Percentiles rank a stretch among this genome's conserved stretches.
These are phyloP conservation scores for Salix exigua DNA, from an alignment of 345 rosid species.

Conservation along the genomic window DNA sequence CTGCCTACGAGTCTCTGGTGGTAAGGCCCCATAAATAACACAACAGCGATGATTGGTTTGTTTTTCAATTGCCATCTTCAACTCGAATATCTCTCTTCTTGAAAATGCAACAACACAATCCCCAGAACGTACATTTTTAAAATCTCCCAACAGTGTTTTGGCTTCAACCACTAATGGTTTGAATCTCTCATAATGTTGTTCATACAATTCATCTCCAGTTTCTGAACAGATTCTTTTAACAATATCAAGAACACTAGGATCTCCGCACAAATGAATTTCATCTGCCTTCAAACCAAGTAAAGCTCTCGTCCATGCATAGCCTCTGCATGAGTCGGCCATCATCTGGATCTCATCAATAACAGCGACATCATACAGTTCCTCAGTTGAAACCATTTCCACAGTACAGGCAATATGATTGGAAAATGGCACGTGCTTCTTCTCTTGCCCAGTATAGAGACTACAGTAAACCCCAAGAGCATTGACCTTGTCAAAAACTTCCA, in stretches of 20 bases:
- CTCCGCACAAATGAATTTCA: constrained; percentile 94
- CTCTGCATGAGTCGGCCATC: constrained; percentile 75
- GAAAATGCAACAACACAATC: constrained; percentile 94
- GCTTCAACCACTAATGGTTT: constrained; percentile 88
- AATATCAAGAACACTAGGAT: constrained; percentile 80
- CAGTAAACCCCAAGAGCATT: constrained; percentile 82
- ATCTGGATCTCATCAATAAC: constrained; percentile 91
- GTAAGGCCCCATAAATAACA: constrained; percentile 94
- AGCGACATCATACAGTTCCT: constrained; percentile 79
- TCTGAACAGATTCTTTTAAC: constrained; percentile 77
- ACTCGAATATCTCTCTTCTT: constrained; percentile 91
- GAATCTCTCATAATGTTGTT: constrained; percentile 79
- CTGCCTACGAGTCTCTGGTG: constrained; percentile 91
- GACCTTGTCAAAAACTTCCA: constrained; percentile 99
- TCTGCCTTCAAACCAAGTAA: constrained; percentile 89
- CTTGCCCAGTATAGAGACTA: constrained; percentile 89
- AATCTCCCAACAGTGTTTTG: constrained; percentile 76
- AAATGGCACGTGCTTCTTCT: constrained; percentile 73
- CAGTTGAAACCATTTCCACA: constrained; percentile 84
- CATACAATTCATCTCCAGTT: constrained; percentile 81
- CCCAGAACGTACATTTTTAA: constrained; percentile 67
- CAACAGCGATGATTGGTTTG: constrained; percentile 77
- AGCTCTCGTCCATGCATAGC: constrained; percentile 92
- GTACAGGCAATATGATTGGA: constrained; percentile 86
- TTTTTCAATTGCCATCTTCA: constrained; percentile 84